Percentiles rank a stretch among this genome's conserved stretches.
These are phyloP conservation scores for Podospora pseudoanserina DNA, from an alignment of 495 filamentous ascomycete species.

Conservation along the genomic window DNA sequence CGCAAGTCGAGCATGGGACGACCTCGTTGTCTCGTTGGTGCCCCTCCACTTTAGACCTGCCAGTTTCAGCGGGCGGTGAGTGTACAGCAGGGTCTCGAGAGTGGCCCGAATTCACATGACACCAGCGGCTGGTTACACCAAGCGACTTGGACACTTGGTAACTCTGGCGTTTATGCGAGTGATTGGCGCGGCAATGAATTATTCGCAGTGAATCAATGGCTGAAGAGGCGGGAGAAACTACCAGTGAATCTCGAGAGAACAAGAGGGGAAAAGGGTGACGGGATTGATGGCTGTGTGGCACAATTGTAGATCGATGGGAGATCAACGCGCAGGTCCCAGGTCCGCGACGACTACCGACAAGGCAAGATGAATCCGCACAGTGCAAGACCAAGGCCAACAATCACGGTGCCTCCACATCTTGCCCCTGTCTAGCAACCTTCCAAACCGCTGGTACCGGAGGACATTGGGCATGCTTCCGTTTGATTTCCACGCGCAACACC, in stretches of 20 bases:
- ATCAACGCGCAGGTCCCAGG: neutral
- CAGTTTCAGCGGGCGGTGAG: neutral
- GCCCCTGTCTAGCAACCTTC: neutral
- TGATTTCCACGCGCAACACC: conserved; percentile 2
- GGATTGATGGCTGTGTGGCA: neutral
- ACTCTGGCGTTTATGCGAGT: neutral
- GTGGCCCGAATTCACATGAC: neutral
- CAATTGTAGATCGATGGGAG: neutral
- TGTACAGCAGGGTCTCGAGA: neutral
- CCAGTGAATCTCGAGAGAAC: neutral
- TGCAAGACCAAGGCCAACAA: neutral
- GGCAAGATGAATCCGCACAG: neutral
- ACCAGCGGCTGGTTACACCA: neutral
- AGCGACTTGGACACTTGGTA: neutral
- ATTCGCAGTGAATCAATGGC: neutral
- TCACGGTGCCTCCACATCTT: neutral
- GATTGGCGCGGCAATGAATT: neutral
- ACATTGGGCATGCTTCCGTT: conserved; percentile 1
- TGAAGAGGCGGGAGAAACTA: neutral
- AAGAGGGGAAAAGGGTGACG: too few relatives aligned
- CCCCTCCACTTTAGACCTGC: neutral
- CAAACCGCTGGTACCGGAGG: conserved; percentile 1
- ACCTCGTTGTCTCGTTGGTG: neutral
- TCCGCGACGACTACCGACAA: neutral
- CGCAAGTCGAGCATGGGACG: neutral